phyloP scores from a whole-genome alignment of 208 protist genomes.

The Leishmania aethiopica region DNA sequence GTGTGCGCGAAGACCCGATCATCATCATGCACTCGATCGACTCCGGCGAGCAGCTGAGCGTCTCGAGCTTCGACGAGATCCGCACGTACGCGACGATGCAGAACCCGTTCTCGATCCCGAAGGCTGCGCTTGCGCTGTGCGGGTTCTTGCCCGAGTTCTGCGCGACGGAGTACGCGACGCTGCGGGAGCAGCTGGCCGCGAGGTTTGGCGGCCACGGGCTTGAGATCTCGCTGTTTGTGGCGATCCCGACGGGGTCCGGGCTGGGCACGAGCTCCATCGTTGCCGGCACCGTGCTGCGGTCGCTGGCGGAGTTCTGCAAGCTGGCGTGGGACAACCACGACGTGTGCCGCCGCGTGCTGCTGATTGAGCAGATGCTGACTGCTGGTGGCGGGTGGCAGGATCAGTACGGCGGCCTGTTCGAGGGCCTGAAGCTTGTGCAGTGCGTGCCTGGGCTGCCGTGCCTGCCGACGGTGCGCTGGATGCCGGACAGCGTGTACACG shows the following conservation, averaged over 20 bases:
- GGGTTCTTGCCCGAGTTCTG: constrained; percentile 57
- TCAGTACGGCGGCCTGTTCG: constrained; percentile 61
- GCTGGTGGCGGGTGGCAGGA: constrained; percentile 77
- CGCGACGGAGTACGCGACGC: constrained; percentile 26
- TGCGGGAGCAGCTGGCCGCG: constrained; percentile 38
- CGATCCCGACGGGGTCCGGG: constrained; percentile 61
- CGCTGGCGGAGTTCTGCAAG: constrained; percentile 47
- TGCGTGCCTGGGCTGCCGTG: constrained; percentile 36
- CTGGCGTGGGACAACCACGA: constrained; percentile 45
- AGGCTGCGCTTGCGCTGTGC: constrained; percentile 56
- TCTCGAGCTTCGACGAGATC: constrained; percentile 47
- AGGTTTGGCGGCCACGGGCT: constrained; percentile 49
- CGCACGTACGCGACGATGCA: constrained; percentile 42
- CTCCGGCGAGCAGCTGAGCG: constrained; percentile 22
- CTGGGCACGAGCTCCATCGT: constrained; percentile 75
- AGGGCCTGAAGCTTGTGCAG: constrained; percentile 52
- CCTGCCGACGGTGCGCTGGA: constrained; percentile 42
- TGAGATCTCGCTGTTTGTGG: constrained; percentile 54
- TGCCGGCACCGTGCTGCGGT: constrained; percentile 46
- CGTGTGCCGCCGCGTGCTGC: constrained; percentile 55
- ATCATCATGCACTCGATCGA: constrained; percentile 54
- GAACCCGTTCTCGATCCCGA: constrained; percentile 64
- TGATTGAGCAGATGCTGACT: constrained; percentile 70
- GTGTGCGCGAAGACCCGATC: constrained; percentile 21
- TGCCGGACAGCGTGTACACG: constrained; percentile 47